Base-by-base conservation (phyloP, 495 filamentous ascomycete genomes). In the Barbatosphaeria neglecta region DNA sequence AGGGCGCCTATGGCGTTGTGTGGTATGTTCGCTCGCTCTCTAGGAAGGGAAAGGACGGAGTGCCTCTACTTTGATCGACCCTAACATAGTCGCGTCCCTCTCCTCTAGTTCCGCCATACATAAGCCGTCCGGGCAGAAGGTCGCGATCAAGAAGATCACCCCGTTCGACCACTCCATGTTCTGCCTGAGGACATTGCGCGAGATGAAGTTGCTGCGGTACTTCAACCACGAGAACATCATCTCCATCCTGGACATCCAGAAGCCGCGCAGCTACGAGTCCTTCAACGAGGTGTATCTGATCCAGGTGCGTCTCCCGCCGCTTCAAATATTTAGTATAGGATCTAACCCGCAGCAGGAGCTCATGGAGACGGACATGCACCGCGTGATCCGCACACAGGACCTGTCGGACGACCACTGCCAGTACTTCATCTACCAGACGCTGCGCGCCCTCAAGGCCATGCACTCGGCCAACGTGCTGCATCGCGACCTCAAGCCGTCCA, bases 171-270 rank as follows among this genome's bases (percentile, higher is more conserved):
- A 97, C 61, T 95, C 88, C 57, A 97, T 96, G 90, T 98, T 98
- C 75, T 97, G 92, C 63, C 70, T 99, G 55, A 77, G 93, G 58
- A 99, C 93, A 6, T 72, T 99, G 52, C 88, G 93, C 59, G 93
- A 99, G 69, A 99, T 99, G 93, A 99, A 99, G 77, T 75, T 99
- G 46, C 73, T 99, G 53, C 80, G 93, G 54, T 97, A 99, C 68
- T 99, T 99, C 76, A 99, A 99, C 69, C 93, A 99, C 61, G 93
- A 99, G 68, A 99, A 99, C 67, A 97, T 99, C 68, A 99, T 99
- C 60, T 95, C 90, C 28, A 99, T 99, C 56, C 75, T 99, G 43
- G 93, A 99, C 66, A 97, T 99, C 55, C 93, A 99, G 69, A 92
- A 95, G 72, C 93, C 93, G 19, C 77, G 90, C 54, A 90, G 84